phyloP scores from a whole-genome alignment of 805 yeast genomes.

The Starmerella sp. region DNA sequence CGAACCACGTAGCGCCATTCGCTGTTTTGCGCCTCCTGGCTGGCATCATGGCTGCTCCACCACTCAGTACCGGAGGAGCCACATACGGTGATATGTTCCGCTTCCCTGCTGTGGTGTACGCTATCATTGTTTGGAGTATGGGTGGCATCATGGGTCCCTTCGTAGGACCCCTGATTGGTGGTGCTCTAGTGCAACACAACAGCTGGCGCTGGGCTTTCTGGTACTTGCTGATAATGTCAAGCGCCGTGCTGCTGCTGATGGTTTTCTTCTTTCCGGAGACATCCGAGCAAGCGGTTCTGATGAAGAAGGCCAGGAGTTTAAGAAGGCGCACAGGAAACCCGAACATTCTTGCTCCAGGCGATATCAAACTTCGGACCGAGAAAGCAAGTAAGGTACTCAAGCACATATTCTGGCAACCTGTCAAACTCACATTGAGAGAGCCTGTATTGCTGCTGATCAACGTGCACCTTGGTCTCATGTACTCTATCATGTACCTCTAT shows the following conservation, averaged over 20 bases:
- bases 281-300: not conserved
- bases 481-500: not conserved
- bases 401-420: not conserved
- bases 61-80: not conserved
- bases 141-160: not conserved
- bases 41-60: not conserved
- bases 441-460: not conserved
- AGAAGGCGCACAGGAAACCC: not conserved
- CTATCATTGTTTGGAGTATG: not conserved
- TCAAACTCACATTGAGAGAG: not conserved
- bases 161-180: not conserved
- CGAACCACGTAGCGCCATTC: not conserved
- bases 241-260: not conserved
- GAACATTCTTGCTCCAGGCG: not conserved
- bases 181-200: not conserved
- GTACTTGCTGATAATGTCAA: not conserved
- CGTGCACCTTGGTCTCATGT: not conserved
- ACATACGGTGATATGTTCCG: not conserved
- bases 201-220: not conserved
- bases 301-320: not conserved
- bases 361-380: not conserved
- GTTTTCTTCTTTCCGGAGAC: not conserved
- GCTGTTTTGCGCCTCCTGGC: not conserved
- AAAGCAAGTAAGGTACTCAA: not conserved
- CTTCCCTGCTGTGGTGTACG: not conserved